Evolutionary conservation across 495 filamentous ascomycete species (phyloP).

Genomic region (Rhypophila decipiens): DNA sequence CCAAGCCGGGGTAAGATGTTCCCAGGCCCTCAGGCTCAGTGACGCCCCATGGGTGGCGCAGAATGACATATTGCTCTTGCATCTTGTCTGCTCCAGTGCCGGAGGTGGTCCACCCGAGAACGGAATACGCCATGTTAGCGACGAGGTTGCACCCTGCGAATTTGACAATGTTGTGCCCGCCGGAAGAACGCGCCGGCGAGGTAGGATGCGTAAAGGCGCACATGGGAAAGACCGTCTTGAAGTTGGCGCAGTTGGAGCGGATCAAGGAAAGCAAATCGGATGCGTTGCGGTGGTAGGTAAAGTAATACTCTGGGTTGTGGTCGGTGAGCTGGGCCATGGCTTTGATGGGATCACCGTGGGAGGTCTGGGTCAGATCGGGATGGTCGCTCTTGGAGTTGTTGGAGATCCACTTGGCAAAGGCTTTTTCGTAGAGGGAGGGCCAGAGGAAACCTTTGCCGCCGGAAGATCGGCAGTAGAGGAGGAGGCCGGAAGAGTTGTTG

Average conservation of each 20-base stretch:
- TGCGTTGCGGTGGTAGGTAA: conserved; percentile 1
- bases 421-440: conserved; percentile 37
- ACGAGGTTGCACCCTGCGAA: conserved; percentile 30
- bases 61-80: background rate
- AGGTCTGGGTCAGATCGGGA: conserved; percentile 25
- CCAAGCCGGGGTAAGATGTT: conserved; percentile 22
- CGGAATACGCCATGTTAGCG: conserved; percentile 33
- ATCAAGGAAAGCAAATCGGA: conserved; percentile 25
- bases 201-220: conserved; percentile 26
- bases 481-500: conserved; percentile 29
- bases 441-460: conserved; percentile 26
- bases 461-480: conserved; percentile 30
- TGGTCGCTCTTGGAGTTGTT: conserved; percentile 8
- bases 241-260: conserved; percentile 24
- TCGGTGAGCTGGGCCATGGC: conserved; percentile 28
- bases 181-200: too few relatives aligned
- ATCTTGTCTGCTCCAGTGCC: background rate
- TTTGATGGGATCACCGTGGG: conserved; percentile 31
- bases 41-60: conserved; percentile 32
- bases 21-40: conserved; percentile 23
- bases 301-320: background rate
- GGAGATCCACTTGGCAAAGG: conserved; percentile 32
- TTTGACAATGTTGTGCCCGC: too few relatives aligned
- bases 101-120: conserved; percentile 30
- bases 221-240: conserved; percentile 26